Conservation (phyloP, 2,329 filamentous ascomycete species). For the Colletotrichum magnum region DNA sequence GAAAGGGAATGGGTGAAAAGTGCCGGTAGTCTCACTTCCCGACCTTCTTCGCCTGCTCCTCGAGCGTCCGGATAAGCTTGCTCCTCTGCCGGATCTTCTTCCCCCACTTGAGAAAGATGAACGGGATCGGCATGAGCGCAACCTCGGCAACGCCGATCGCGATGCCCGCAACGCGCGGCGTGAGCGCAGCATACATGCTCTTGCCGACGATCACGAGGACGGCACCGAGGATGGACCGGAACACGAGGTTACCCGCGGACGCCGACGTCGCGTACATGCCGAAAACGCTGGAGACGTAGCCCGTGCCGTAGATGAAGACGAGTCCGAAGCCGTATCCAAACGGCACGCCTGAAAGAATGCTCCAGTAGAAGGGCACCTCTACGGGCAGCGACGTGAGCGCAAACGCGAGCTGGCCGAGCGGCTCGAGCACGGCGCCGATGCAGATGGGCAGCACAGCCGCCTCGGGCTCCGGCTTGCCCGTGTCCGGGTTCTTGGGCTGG, state of each 20-base stretch:
- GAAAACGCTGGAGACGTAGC: slow-evolving; percentile 75
- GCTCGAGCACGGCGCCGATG: slow-evolving; percentile 71
- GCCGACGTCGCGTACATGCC: slow-evolving; percentile 76
- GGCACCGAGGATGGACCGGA: slow-evolving; percentile 71
- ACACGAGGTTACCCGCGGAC: slow-evolving; percentile 74
- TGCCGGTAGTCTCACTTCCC: slow-evolving; percentile 5
- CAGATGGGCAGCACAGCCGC: slow-evolving; percentile 75
- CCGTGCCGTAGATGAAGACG: slow-evolving; percentile 76
- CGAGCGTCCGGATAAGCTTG: slow-evolving; percentile 37
- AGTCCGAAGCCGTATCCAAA: slow-evolving; percentile 74
- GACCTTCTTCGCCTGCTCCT: slow-evolving; percentile 39
- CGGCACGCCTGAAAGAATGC: slow-evolving; percentile 72
- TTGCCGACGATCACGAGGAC: slow-evolving; percentile 72
- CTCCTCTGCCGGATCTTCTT: slow-evolving; percentile 36
- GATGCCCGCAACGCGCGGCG: slow-evolving; percentile 73
- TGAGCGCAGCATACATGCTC: slow-evolving; percentile 69
- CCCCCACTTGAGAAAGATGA: slow-evolving; percentile 67
- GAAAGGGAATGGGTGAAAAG: background rate
- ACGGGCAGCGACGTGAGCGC: slow-evolving; percentile 74
- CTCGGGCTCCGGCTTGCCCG: slow-evolving; percentile 71
- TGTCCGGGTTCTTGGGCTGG: slow-evolving; percentile 71
- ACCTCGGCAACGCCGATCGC: slow-evolving; percentile 48
- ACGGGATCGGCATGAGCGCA: slow-evolving; percentile 73
- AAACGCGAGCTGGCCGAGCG: slow-evolving; percentile 74
- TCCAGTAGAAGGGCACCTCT: slow-evolving; percentile 72